A percentile compares a stretch with the other conserved stretches of the same genome.
Conservation (phyloP, 2,329 filamentous ascomycete species). For the Talaromyces albobiverticillius region DNA sequence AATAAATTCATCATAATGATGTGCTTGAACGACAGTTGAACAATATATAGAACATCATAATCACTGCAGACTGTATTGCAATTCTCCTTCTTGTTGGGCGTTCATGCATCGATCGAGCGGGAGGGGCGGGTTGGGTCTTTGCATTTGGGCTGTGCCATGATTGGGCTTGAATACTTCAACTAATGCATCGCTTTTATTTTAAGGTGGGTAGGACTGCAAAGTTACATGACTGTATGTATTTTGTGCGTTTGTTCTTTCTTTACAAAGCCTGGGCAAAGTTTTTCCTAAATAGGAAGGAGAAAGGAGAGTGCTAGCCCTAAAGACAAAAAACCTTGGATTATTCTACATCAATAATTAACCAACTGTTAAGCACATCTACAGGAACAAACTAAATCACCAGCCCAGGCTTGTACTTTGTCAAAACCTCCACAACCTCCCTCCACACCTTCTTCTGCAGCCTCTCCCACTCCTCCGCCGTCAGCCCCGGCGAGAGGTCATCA, state of each 20-base stretch:
- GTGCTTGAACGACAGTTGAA: too few species aligned
- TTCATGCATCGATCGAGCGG: conserved; percentile 9
- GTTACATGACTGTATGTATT: too few species aligned
- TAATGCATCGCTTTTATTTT: background rate
- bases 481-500: conserved; percentile 8
- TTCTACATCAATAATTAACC: too few species aligned
- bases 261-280: too few species aligned
- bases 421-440: conserved; percentile 10
- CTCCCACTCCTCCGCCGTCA: conserved; percentile 9
- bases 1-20: background rate
- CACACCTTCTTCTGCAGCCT: conserved; percentile 8
- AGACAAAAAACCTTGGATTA: too few species aligned
- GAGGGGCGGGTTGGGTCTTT: background rate
- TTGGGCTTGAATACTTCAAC: conserved; percentile 5
- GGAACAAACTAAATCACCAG: background rate
- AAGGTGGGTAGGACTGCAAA: too few species aligned
- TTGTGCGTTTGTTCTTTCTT: too few species aligned
- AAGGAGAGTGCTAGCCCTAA: too few species aligned
- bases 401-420: background rate
- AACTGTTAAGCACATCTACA: too few species aligned
- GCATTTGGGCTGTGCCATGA: background rate
- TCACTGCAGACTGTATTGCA: too few species aligned
- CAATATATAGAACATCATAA: background rate
- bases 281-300: too few species aligned
- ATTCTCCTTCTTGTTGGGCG: conserved; percentile 3